Base-by-base conservation (phyloP, 2,329 filamentous ascomycete species). In the Venturia carpophila region DNA sequence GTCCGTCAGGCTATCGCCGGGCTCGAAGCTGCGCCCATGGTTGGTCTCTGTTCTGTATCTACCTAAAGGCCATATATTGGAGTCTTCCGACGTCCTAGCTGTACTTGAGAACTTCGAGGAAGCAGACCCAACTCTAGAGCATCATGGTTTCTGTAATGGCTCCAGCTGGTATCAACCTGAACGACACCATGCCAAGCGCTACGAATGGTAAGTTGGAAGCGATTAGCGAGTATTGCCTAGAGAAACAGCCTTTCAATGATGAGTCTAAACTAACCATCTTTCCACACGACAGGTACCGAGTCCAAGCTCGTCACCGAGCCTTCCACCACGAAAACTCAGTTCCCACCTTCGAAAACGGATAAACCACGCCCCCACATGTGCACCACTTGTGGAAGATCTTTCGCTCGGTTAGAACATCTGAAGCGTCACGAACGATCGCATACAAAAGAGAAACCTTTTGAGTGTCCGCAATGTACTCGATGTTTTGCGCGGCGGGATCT, bases 351-450 rank as follows among this genome's bases (percentile, higher is more conserved):
- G 62, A 99, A 97, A 80, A 96, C 92, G 68, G 94, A 99, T 78
- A 99, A 97, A 80, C 94, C 94, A 65, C 86, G 93, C 69, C 94
- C 94, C 69, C 94, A 99, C 77, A 87, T 96, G 67, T 99, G 94
- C 79, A 86, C 82, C 49, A 97, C 92, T 60, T 99, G 94, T 76
- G 85, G 87, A 72, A 87, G 94, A 69, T 96, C 91, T 41, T 99
- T 99, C 76, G 94, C 94, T 66, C 87, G 94, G 67, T 80, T 99
- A 71, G 94, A 99, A 79, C 94, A 99, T 76, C 80, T 99, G 70
- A 99, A 99, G 80, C 89, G 94, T 67, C 94, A 99, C 77, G 94
- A 97, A 79, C 86, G 94, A 68, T 96, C 92, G n/a, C 92, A 97
- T 75, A 97, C 92, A 56, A 97, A 99, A 76, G 92, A 99, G 79